Percentiles rank a stretch among this genome's conserved stretches.
Evolutionary conservation across 768 basidiomycete genomes (phyloP).

Genomic region (Rhizopogon vesiculosus): DNA sequence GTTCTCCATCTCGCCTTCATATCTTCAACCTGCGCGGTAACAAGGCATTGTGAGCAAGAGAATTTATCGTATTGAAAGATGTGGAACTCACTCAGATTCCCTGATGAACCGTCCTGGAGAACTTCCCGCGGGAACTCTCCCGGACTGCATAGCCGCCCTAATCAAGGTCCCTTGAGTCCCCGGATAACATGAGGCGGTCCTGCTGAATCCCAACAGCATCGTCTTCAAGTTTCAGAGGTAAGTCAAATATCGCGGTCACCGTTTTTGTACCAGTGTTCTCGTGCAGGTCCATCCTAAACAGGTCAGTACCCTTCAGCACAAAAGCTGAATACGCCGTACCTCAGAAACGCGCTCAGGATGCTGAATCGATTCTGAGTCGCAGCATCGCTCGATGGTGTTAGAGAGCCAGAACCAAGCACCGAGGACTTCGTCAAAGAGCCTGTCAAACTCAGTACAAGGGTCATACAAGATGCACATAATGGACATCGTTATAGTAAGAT

Average conservation of each 20-base stretch:
- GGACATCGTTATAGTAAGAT: conserved; percentile 11
- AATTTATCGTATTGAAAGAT: too few relatives aligned
- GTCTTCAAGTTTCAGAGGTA: conserved; percentile 49
- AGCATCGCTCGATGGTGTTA: conserved; percentile 1
- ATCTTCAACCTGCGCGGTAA: too few relatives aligned
- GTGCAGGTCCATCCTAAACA: conserved; percentile 49
- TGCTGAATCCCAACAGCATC: conserved; percentile 47
- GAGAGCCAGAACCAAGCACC: conserved; percentile 13
- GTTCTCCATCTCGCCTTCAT: too few relatives aligned
- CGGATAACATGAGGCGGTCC: conserved; percentile 45
- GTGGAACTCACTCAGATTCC: too few relatives aligned
- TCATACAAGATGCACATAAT: conserved; percentile 24
- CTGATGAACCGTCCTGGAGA: too few relatives aligned
- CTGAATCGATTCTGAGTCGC: conserved; percentile 7
- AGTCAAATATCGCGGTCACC: conserved; percentile 51
- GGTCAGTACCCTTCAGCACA: background rate
- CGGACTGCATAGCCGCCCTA: conserved; percentile 30
- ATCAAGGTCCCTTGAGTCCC: conserved; percentile 37
- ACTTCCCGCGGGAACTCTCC: conserved; percentile 27
- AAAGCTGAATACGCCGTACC: conserved; percentile 10
- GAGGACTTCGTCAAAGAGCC: conserved; percentile 35
- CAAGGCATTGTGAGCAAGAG: too few relatives aligned
- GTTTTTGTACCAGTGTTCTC: conserved; percentile 42
- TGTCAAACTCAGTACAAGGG: conserved; percentile 19
- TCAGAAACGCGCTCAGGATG: conserved; percentile 11